phyloP scores from a whole-genome alignment of 2,329 filamentous ascomycete species.

The Fusarium sp. region DNA sequence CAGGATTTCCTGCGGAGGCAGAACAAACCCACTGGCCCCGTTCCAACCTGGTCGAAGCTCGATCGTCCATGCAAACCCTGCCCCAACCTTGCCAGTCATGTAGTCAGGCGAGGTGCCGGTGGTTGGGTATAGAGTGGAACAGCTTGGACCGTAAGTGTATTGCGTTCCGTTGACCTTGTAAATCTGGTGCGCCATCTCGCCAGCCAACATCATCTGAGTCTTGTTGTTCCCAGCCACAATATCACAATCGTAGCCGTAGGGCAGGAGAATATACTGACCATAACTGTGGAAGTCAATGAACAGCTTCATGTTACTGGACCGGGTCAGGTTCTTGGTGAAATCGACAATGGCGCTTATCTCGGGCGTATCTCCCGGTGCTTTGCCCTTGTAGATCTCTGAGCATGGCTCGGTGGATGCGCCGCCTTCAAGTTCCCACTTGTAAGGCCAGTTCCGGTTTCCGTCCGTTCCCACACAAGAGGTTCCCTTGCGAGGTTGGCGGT shows the following conservation, averaged over 20 bases:
- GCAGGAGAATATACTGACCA: constrained; percentile 66
- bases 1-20: constrained; percentile 56
- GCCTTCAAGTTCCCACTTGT: neutral
- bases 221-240: constrained; percentile 58
- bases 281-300: constrained; percentile 76
- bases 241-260: constrained; percentile 71
- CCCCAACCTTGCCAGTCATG: constrained; percentile 53
- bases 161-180: constrained; percentile 12
- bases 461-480: constrained; percentile 1
- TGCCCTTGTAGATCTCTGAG: constrained; percentile 3
- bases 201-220: constrained; percentile 61
- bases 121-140: constrained; percentile 70
- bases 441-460: constrained; percentile 11
- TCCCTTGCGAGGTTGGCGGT: constrained; percentile 5
- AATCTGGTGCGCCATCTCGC: constrained; percentile 8
- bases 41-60: constrained; percentile 50
- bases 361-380: constrained; percentile 51
- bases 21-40: constrained; percentile 55
- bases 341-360: constrained; percentile 62
- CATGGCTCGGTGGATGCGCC: constrained; percentile 6
- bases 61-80: constrained; percentile 55
- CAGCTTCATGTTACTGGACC: constrained; percentile 61
- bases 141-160: constrained; percentile 61
- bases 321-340: constrained; percentile 43
- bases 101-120: constrained; percentile 60